A percentile compares a stretch with the other conserved stretches of the same genome.
Evolutionary conservation across 176 grass and related monocot species (phyloP).

Genomic region (Rhynchospora breviuscula): DNA sequence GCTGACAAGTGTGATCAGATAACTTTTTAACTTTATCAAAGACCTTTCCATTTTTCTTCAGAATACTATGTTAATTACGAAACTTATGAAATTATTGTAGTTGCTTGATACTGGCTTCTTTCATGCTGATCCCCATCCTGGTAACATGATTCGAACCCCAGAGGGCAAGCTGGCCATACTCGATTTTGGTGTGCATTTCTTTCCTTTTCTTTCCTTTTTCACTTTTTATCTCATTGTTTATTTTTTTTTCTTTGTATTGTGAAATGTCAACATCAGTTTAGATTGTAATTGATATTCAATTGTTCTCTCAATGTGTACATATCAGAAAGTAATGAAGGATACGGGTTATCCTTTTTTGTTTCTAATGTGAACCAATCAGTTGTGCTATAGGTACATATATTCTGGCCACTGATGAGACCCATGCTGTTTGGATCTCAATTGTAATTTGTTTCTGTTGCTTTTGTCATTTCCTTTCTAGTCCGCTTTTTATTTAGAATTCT

Average conservation of each 20-base stretch:
- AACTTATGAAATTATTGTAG: slow-evolving; percentile 37
- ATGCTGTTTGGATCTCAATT: not conserved
- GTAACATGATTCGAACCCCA: slow-evolving; percentile 96
- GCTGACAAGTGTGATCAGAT: not conserved
- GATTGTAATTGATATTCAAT: not conserved
- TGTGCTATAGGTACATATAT: not conserved
- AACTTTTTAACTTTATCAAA: not conserved
- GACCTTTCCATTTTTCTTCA: not conserved
- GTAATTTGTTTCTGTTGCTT: not conserved
- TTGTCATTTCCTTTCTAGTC: not conserved
- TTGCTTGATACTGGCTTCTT: slow-evolving; percentile 98
- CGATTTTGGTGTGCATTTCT: slow-evolving; percentile 76
- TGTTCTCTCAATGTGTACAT: not conserved
- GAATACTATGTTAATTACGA: not conserved
- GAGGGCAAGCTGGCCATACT: slow-evolving; percentile 98
- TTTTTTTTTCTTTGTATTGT: not conserved
- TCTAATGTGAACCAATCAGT: not conserved
- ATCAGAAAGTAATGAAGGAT: not conserved
- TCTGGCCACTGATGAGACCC: not conserved
- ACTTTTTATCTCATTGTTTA: not conserved
- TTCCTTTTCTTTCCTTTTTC: not conserved
- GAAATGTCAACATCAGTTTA: not conserved
- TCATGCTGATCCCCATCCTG: slow-evolving; percentile 95
- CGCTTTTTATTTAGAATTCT: not conserved
- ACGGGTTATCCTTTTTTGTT: not conserved